Conservation (phyloP, 2,329 filamentous ascomycete genomes). For the Drechslerella dactyloides region DNA sequence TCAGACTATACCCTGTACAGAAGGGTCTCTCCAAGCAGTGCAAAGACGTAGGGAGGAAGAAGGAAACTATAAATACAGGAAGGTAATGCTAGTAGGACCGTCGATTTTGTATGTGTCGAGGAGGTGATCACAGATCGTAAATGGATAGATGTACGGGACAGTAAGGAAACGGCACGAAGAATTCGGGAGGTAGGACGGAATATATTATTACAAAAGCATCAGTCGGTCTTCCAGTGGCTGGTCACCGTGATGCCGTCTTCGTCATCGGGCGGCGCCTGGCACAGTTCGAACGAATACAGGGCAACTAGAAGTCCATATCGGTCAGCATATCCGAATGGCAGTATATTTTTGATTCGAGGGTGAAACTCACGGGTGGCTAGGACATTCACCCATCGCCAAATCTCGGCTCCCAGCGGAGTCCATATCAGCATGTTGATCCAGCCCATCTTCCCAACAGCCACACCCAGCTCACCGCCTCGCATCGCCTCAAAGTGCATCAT, state of each 20-base stretch:
- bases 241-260: constrained; percentile 75
- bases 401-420: constrained; percentile 79
- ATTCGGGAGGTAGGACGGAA: constrained; percentile 2
- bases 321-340: background rate
- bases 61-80: constrained; percentile 48
- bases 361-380: constrained; percentile 69
- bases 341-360: background rate
- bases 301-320: constrained; percentile 62
- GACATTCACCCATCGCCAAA: constrained; percentile 93
- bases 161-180: background rate
- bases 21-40: constrained; percentile 16
- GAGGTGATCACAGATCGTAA: constrained; percentile 29
- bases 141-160: constrained; percentile 3
- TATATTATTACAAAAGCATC: constrained; percentile 57
- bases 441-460: constrained; percentile 75
- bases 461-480: constrained; percentile 66
- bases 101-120: constrained; percentile 48
- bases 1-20: constrained; percentile 52
- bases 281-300: constrained; percentile 84
- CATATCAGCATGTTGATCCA: constrained; percentile 57
- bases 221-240: constrained; percentile 93
- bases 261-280: constrained; percentile 74
- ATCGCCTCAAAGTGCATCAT: constrained; percentile 92
- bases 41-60: constrained; percentile 8
- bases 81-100: constrained; percentile 24